These are phyloP conservation scores for Macrophomina tecta DNA, from an alignment of 2,329 filamentous ascomycete species.

Conservation along the genomic window DNA sequence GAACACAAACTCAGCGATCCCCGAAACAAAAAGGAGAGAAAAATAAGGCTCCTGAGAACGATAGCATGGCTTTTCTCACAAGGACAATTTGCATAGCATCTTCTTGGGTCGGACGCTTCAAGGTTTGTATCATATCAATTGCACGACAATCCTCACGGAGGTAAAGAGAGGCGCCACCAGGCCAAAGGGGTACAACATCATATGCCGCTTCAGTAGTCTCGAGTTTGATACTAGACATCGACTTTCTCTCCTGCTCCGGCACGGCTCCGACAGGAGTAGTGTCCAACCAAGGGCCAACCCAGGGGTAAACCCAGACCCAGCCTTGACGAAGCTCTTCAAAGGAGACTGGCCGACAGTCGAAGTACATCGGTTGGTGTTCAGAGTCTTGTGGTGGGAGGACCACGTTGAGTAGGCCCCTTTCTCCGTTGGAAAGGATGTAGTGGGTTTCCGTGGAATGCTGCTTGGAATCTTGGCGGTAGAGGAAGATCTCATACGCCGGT, in stretches of 20 bases:
- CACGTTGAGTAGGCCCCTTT: neutral
- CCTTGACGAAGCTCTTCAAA: neutral
- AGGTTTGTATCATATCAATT: too few relatives aligned
- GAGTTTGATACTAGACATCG: neutral
- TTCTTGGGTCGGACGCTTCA: too few relatives aligned
- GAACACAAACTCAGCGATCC: too few relatives aligned
- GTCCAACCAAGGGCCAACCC: neutral
- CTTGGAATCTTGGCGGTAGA: neutral
- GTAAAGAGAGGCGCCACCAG: too few relatives aligned
- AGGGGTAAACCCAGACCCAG: neutral
- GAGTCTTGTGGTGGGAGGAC: neutral
- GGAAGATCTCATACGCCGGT: neutral
- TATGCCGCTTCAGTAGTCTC: neutral
- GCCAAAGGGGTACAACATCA: too few relatives aligned
- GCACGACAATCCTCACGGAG: too few relatives aligned
- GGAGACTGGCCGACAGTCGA: neutral
- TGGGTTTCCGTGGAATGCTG: neutral
- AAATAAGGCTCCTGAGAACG: too few relatives aligned
- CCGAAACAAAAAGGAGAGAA: too few relatives aligned
- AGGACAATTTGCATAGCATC: too few relatives aligned
- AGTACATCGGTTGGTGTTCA: neutral
- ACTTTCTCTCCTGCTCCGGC: neutral
- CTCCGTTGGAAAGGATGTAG: neutral
- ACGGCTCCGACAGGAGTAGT: neutral
- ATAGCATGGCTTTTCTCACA: too few relatives aligned